These are phyloP conservation scores for Artemisia princeps DNA, from an alignment of 140 eudicot genomes.

Conservation along the genomic window DNA sequence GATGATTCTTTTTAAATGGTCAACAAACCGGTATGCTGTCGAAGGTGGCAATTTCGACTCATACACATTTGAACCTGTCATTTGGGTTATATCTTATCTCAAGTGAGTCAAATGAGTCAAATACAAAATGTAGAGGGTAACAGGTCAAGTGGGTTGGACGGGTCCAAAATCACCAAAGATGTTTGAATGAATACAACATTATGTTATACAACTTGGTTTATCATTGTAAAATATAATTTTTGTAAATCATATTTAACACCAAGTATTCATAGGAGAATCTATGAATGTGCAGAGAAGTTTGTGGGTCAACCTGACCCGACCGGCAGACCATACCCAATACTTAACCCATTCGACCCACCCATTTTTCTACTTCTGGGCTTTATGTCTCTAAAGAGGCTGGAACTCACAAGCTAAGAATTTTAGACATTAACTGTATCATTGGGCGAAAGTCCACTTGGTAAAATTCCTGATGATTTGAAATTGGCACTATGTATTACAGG, in stretches of 20 bases:
- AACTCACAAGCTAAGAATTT: not conserved
- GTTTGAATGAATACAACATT: not conserved
- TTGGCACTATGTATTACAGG: conserved; percentile 39
- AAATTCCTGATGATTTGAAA: not conserved
- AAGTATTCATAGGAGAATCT: no score
- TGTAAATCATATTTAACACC: not conserved
- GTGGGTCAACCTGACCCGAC: no score
- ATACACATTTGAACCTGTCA: not conserved
- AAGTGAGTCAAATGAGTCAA: not conserved
- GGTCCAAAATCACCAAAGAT: not conserved
- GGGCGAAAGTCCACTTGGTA: not conserved
- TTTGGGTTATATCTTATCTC: not conserved
- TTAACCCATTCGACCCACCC: not conserved
- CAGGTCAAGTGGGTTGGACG: not conserved
- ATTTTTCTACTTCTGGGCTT: not conserved
- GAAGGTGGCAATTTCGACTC: not conserved
- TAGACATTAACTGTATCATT: not conserved
- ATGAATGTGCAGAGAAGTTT: no score
- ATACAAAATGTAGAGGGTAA: not conserved
- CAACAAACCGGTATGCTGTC: not conserved
- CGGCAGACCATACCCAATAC: no score
- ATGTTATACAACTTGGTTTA: not conserved
- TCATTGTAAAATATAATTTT: not conserved
- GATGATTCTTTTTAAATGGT: not conserved
- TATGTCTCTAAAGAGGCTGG: not conserved